Percentiles rank a stretch among this genome's conserved stretches.
These are phyloP conservation scores for Artemisia argyi DNA, from an alignment of 129 eudicot genomes.

Conservation along the genomic window DNA sequence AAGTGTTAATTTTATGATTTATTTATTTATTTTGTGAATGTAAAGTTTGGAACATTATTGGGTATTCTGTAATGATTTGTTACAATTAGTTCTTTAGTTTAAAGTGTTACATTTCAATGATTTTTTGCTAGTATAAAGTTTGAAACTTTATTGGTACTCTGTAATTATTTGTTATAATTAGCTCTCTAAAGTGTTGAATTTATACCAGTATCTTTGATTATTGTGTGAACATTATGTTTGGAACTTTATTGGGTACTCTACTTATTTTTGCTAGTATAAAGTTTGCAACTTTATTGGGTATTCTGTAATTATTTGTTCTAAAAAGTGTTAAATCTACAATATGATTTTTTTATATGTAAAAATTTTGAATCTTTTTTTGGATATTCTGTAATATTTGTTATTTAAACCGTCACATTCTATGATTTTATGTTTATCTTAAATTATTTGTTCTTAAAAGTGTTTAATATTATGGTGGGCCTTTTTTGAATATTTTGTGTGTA, in stretches of 20 bases:
- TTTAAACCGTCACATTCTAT: neutral
- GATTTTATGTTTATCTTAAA: neutral
- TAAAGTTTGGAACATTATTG: no score
- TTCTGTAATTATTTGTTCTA: neutral
- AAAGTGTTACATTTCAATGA: neutral
- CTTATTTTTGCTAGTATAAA: neutral
- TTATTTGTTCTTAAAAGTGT: no score
- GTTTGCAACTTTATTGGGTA: neutral
- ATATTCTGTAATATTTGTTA: neutral
- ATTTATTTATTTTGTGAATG: no score
- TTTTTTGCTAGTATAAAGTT: neutral
- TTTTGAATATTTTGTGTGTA: no score
- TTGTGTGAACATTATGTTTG: no score
- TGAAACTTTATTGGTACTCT: neutral
- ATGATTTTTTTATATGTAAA: no score
- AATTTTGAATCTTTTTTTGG: no score
- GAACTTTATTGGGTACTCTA: no score
- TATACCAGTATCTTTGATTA: neutral
- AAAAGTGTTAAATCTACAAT: no score
- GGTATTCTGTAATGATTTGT: neutral
- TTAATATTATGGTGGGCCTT: no score
- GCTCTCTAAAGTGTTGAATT: neutral
- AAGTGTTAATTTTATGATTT: no score
- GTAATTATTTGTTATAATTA: no score
- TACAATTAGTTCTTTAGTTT: neutral